Base-by-base conservation (phyloP, 352 stramenopile species). In the Phytophthora tubulina region DNA sequence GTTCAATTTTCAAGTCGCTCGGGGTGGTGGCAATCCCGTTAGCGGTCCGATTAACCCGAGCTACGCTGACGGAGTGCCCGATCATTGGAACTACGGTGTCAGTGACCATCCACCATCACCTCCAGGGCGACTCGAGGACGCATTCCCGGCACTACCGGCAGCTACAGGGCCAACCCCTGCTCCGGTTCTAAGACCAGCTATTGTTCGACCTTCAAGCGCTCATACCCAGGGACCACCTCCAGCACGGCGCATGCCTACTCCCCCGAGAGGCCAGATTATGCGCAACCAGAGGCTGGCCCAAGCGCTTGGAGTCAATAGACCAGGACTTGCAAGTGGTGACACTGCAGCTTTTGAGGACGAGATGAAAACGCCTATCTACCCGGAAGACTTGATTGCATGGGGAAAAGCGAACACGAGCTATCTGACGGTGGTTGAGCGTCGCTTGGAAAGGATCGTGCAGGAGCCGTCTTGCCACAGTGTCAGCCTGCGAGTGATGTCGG, bases 1-100 rank as follows among this genome's bases (percentile, higher is more conserved):
- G 50, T 82, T 93, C 33, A 92, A 92, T 50, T 94, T 94, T 54
- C 84, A 90, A 64, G 85, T 94, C 9, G 84, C 82, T 4, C 76
- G 86, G 1, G 70, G 75, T 2, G 85, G 84, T 11, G 77, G 80
- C 41, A 92, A 92, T 45, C 84, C 82, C 6, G 70, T 92, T n/a
- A 73, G 73, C 54, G 82, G 82, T 6, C 63, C 54, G 17, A 31
- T 62, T 2, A 65, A 59, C 49, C 35, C 64, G 21, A 62, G 44
- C 31, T 73, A 75, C 32, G 59, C 67, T 3, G 80, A 82, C 35
- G 80, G 80, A 35, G 76, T 85, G 21, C 84, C 85, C 0, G 82
- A 92, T 46, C 81, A 78, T 33, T 94, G 85, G 83, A 90, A 87
- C 39, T 87, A 84, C 27, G 82, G 80, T 4, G 70, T 70, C 13